Percentiles rank a stretch among this genome's conserved stretches.
Evolutionary conservation across 352 stramenopile species (phyloP).

Genomic region (Globisporangium emineosum): DNA sequence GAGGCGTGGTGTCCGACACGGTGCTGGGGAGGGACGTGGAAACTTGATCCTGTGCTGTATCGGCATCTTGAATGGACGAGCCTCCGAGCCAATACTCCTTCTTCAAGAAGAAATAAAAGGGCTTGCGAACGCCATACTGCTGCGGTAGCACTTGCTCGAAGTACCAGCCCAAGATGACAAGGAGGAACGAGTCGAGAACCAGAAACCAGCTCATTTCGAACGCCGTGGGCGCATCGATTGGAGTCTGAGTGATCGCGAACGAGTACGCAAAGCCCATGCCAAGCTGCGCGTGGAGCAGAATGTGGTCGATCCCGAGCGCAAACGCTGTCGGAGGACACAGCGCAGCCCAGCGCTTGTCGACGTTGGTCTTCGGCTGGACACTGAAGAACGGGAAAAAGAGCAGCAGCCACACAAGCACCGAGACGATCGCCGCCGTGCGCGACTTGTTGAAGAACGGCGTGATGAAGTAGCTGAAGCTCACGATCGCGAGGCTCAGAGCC

Average conservation of each 20-base stretch:
- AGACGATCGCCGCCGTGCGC: slow-evolving; percentile 50
- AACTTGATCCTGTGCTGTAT: slow-evolving; percentile 5
- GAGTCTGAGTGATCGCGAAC: slow-evolving; percentile 31
- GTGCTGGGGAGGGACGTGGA: background rate
- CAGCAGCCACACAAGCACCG: slow-evolving; percentile 62
- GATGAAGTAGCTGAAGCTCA: slow-evolving; percentile 55
- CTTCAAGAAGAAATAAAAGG: slow-evolving; percentile 88
- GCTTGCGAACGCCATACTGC: slow-evolving; percentile 85
- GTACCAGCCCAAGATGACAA: slow-evolving; percentile 86
- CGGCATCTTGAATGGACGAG: slow-evolving; percentile 4
- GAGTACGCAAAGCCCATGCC: slow-evolving; percentile 61
- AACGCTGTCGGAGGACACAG: slow-evolving; percentile 61
- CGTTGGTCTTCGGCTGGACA: slow-evolving; percentile 44
- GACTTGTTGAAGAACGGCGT: slow-evolving; percentile 70
- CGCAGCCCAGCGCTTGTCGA: slow-evolving; percentile 42
- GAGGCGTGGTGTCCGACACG: background rate
- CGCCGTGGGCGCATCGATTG: slow-evolving; percentile 38
- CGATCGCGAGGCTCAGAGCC: slow-evolving; percentile 52
- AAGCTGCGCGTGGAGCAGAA: slow-evolving; percentile 52
- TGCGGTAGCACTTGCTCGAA: slow-evolving; percentile 90
- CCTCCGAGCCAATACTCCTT: slow-evolving; percentile 31
- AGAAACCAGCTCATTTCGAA: slow-evolving; percentile 55
- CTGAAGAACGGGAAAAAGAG: slow-evolving; percentile 69
- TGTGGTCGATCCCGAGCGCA: slow-evolving; percentile 52
- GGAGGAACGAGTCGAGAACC: slow-evolving; percentile 80